A percentile compares a stretch with the other conserved stretches of the same genome.
Conservation (phyloP, 129 eudicot species). For the Lactuca sativa region DNA sequence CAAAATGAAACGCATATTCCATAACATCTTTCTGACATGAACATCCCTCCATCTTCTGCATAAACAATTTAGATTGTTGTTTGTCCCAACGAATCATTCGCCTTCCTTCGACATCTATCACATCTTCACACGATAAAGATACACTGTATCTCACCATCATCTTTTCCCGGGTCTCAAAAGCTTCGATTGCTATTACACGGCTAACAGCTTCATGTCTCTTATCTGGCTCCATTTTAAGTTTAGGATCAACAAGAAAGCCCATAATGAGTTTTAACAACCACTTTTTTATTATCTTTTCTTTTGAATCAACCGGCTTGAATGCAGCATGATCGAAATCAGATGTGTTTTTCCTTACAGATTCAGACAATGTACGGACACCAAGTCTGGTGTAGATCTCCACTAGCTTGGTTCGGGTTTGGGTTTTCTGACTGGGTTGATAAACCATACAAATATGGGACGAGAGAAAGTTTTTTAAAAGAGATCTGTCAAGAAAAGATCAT, state of each 20-base stretch:
- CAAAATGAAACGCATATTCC: constrained; percentile 41
- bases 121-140: constrained; percentile 32
- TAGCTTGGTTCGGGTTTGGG: constrained; percentile 32
- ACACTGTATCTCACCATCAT: constrained; percentile 30
- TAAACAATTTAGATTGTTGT: constrained; percentile 21
- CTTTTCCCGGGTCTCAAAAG: constrained; percentile 33
- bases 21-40: constrained; percentile 29
- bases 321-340: constrained; percentile 20
- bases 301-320: constrained; percentile 23
- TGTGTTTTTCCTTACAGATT: constrained; percentile 35
- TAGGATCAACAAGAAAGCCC: constrained; percentile 42
- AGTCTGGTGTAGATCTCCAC: constrained; percentile 42
- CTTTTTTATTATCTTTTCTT: constrained; percentile 25
- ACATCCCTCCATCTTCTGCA: constrained; percentile 37
- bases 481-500: constrained; percentile 48
- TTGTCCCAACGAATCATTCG: constrained; percentile 58
- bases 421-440: constrained; percentile 29
- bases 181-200: constrained; percentile 37
- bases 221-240: constrained; percentile 29
- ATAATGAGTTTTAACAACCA: constrained; percentile 40
- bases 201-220: constrained; percentile 39
- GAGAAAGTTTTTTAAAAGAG: constrained; percentile 34
- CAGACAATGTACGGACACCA: constrained; percentile 45
- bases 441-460: constrained; percentile 47
- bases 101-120: constrained; percentile 25